Percentiles rank a stretch among this genome's conserved stretches.
phyloP scores from a whole-genome alignment of 2,329 filamentous ascomycete genomes.

The Verticillium zaregamsianum region DNA sequence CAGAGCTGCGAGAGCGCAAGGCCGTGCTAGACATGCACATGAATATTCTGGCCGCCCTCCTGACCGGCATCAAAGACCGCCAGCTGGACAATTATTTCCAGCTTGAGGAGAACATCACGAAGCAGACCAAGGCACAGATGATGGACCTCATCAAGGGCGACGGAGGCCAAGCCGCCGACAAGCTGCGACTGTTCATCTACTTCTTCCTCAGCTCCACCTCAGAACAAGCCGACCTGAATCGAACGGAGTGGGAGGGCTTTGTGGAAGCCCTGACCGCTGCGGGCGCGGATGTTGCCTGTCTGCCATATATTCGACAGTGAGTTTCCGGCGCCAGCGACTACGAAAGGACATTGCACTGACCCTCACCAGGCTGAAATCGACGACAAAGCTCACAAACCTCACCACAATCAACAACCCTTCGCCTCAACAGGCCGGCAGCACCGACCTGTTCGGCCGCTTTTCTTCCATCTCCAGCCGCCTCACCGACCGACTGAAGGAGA shows the following conservation, averaged over 20 bases:
- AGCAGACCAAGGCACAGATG: slow-evolving; percentile 85
- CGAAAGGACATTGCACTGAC: not conserved
- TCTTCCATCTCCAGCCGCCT: slow-evolving; percentile 86
- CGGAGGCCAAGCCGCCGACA: slow-evolving; percentile 80
- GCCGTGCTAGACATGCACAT: slow-evolving; percentile 97
- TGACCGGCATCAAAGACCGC: slow-evolving; percentile 73
- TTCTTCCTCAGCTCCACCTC: slow-evolving; percentile 80
- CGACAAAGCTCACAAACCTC: slow-evolving; percentile 97
- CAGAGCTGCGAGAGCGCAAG: slow-evolving; percentile 89
- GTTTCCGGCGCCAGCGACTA: slow-evolving; percentile 21
- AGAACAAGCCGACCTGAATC: slow-evolving; percentile 82
- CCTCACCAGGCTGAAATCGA: slow-evolving; percentile 70
- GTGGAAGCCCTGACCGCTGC: slow-evolving; percentile 75
- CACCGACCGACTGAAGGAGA: slow-evolving; percentile 91
- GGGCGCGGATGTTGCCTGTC: slow-evolving; percentile 70
- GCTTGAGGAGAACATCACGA: slow-evolving; percentile 86
- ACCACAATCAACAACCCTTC: slow-evolving; percentile 79
- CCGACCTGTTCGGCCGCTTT: slow-evolving; percentile 88
- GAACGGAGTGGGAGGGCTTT: slow-evolving; percentile 79
- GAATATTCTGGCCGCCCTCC: slow-evolving; percentile 71
- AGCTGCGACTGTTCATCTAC: slow-evolving; percentile 90
- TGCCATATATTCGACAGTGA: slow-evolving; percentile 84
- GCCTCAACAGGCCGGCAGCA: slow-evolving; percentile 57
- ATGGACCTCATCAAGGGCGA: slow-evolving; percentile 76
- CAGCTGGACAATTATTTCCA: slow-evolving; percentile 97